phyloP scores from a whole-genome alignment of 805 yeast genomes.

The Candida ovalis region DNA sequence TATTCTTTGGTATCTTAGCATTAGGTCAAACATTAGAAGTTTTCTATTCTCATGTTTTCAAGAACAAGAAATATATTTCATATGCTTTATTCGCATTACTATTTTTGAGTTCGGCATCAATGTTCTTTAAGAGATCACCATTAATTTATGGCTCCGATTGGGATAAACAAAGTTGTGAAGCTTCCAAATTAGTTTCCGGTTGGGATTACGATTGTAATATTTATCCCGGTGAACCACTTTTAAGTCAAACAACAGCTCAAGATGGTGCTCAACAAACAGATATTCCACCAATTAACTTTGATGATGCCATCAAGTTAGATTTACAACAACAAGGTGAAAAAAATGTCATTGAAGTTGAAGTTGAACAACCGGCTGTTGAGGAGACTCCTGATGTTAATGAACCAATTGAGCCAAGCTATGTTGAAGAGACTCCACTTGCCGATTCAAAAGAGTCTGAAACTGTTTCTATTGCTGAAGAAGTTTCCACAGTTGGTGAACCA shows the following conservation, averaged over 20 bases:
- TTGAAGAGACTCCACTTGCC: conserved; percentile 13
- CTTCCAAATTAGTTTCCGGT: conserved; percentile 51
- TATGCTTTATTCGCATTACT: conserved; percentile 45
- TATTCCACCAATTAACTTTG: conserved; percentile 11
- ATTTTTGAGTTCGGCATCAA: conserved; percentile 44
- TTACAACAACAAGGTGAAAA: neutral
- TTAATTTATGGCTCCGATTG: conserved; percentile 76
- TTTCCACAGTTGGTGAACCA: conserved; percentile 17
- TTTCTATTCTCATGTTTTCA: conserved; percentile 25
- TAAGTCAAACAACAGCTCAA: conserved; percentile 4
- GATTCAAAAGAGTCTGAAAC: conserved; percentile 6
- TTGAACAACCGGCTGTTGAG: conserved; percentile 4
- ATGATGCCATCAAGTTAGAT: conserved; percentile 10
- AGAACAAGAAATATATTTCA: conserved; percentile 40
- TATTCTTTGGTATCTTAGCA: conserved; percentile 59
- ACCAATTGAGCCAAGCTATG: conserved; percentile 5
- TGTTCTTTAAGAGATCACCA: conserved; percentile 64
- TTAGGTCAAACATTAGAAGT: conserved; percentile 33
- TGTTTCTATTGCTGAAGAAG: conserved; percentile 3
- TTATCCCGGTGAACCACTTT: conserved; percentile 34
- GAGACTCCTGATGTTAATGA: conserved; percentile 7
- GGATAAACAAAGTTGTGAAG: conserved; percentile 66
- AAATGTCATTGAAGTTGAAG: neutral
- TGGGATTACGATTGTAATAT: conserved; percentile 90
- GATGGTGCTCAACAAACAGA: conserved; percentile 4